A percentile compares a stretch with the other conserved stretches of the same genome.
Evolutionary conservation across 2,329 filamentous ascomycete genomes (phyloP).

Genomic region (Pseudophaeomoniella oleicola): DNA sequence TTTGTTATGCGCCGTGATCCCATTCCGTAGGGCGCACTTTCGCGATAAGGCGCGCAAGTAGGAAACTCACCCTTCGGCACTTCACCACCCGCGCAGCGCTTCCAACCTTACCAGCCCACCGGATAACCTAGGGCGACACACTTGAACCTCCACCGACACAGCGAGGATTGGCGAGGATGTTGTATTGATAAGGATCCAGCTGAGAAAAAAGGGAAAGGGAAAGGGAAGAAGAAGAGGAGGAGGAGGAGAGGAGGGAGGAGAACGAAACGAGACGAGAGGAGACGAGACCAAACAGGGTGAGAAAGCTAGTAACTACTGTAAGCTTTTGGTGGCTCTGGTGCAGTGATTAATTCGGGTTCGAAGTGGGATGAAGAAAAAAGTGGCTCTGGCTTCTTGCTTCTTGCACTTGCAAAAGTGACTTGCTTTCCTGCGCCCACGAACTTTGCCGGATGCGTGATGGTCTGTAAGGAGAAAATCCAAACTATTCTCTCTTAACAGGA

Average conservation of each 20-base stretch:
- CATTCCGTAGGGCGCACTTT: slow-evolving; percentile 5
- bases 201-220: background rate
- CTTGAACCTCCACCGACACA: slow-evolving; percentile 2
- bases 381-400: too few relatives aligned
- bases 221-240: background rate
- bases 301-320: too few relatives aligned
- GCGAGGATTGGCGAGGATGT: background rate
- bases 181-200: background rate
- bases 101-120: slow-evolving; percentile 13
- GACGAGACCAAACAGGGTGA: too few relatives aligned
- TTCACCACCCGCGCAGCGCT: slow-evolving; percentile 12
- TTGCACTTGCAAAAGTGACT: too few relatives aligned
- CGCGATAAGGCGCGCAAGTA: slow-evolving; percentile 6
- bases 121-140: slow-evolving; percentile 4
- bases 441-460: background rate
- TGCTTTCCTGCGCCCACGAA: too few relatives aligned
- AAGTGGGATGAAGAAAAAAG: too few relatives aligned
- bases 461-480: too few relatives aligned
- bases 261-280: background rate
- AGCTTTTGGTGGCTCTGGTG: too few relatives aligned
- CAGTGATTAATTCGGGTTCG: too few relatives aligned
- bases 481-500: too few relatives aligned
- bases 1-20: slow-evolving; percentile 6
- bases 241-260: background rate
- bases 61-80: slow-evolving; percentile 2